Evolutionary conservation across 2,329 filamentous ascomycete genomes (phyloP), one percentile per base, ranked within the genome.

Genomic region (Claviceps purpurea): DNA sequence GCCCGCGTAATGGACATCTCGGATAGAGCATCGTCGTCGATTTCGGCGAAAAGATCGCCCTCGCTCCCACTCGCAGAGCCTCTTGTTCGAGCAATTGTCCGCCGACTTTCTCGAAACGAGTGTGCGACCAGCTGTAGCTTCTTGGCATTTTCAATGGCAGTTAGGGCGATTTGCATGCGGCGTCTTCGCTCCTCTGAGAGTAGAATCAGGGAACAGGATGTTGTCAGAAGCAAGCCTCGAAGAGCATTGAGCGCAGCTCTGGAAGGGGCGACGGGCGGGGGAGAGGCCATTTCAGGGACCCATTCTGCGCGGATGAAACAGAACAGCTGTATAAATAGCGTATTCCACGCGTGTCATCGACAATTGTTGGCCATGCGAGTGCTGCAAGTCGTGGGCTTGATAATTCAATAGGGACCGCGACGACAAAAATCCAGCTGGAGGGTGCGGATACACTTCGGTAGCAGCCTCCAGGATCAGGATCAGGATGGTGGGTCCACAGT

Each of bases 161-260:
- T 67, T 45, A 69, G 68, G 38, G 75, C 70, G 45, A 76, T 68
- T 51, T 73, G 73, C 55, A 79, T 73, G 26, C 76, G 73, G 53
- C 75, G 74, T 54, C 77, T 71, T 47, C 76, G 75, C 62, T 81
- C 77, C 63, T 81, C 77, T 53, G 77, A 69, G 52, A 81, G 66
- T 26, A 77, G 62, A 49, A 73, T 71, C 52, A 80, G 69, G 43
- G 76, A 79, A 60, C 76, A 80, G 8, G 77, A 78, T 2, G 77
- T 79, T 49, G 77, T 77, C 16, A 81, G 64, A 52, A 77, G 71
- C 54, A 79, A 70, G 56, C 76, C 73, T 55, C 76, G 75, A 39
- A 81, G 73, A 54, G 76, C 73, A 62, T 75, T 73, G 56, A 80
- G 69, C 54, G 73, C 75, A 54, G 74, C 73, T 65, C 75, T 75